phyloP scores from a whole-genome alignment of 176 grass and related monocot species.

The Oryza longistaminata region DNA sequence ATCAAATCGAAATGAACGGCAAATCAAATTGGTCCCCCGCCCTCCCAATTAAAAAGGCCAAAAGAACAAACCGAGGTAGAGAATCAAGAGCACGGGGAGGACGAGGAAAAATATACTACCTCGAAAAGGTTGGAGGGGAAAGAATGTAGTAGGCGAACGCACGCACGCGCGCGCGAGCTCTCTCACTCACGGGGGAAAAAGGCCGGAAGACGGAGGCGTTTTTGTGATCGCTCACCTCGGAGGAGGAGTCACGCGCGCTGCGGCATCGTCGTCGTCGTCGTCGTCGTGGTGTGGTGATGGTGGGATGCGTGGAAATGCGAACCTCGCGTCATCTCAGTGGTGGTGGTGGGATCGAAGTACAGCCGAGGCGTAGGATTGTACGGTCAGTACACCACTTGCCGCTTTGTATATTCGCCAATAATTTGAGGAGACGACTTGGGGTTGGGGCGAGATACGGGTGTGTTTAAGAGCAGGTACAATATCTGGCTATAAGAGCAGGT shows the following conservation, averaged over 20 bases:
- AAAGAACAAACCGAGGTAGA: background rate
- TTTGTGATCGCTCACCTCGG: background rate
- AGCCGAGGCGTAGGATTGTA: background rate
- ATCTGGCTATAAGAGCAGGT: too few species aligned
- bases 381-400: background rate
- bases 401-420: slow-evolving; percentile 6
- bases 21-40: background rate
- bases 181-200: too few species aligned
- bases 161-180: background rate
- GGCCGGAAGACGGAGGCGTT: background rate
- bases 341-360: background rate
- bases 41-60: background rate
- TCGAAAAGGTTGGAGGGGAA: background rate
- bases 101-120: background rate
- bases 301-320: background rate
- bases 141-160: slow-evolving; percentile 10
- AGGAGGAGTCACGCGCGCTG: background rate
- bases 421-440: background rate
- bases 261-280: background rate
- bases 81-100: background rate
- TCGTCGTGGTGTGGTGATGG: background rate
- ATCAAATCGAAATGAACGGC: slow-evolving; percentile 6
- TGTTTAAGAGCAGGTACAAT: too few species aligned
- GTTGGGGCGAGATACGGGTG: too few species aligned
- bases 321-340: too few species aligned